These are phyloP conservation scores for Candida methanosorbosa DNA, from an alignment of 805 yeast genomes.

Conservation along the genomic window DNA sequence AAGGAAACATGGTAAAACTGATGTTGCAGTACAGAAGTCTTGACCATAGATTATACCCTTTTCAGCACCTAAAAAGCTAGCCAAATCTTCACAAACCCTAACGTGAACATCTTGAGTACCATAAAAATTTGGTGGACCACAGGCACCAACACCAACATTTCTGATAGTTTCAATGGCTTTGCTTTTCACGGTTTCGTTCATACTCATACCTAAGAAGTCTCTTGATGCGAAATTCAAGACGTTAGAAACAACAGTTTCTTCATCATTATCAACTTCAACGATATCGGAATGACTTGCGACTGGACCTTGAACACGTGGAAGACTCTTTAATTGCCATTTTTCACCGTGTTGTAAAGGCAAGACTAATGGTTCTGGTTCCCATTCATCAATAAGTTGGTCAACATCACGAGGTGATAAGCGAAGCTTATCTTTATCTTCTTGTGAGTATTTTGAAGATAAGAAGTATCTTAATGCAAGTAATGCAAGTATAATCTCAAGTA, in stretches of 20 bases:
- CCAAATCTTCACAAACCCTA: slow-evolving; percentile 64
- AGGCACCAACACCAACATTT: slow-evolving; percentile 89
- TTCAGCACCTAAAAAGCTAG: slow-evolving; percentile 70
- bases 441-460: slow-evolving; percentile 66
- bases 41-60: slow-evolving; percentile 85
- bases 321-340: slow-evolving; percentile 50
- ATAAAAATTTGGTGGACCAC: slow-evolving; percentile 97
- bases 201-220: slow-evolving; percentile 63
- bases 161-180: slow-evolving; percentile 52
- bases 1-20: slow-evolving; percentile 87
- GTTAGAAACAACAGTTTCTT: slow-evolving; percentile 12
- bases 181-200: slow-evolving; percentile 34
- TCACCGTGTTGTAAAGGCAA: slow-evolving; percentile 42
- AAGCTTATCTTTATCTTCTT: slow-evolving; percentile 63
- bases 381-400: slow-evolving; percentile 77
- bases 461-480: slow-evolving; percentile 82
- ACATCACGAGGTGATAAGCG: slow-evolving; percentile 54
- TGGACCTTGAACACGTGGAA: slow-evolving; percentile 57
- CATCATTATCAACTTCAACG: slow-evolving; percentile 19
- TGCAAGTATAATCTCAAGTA: slow-evolving; percentile 68
- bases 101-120: slow-evolving; percentile 92
- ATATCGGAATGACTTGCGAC: slow-evolving; percentile 31
- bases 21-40: slow-evolving; percentile 78
- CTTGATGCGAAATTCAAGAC: slow-evolving; percentile 62
- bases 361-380: slow-evolving; percentile 87